Base-by-base conservation (phyloP, 192 early-diverging fungal species). In the Dimargaris verticillata region DNA sequence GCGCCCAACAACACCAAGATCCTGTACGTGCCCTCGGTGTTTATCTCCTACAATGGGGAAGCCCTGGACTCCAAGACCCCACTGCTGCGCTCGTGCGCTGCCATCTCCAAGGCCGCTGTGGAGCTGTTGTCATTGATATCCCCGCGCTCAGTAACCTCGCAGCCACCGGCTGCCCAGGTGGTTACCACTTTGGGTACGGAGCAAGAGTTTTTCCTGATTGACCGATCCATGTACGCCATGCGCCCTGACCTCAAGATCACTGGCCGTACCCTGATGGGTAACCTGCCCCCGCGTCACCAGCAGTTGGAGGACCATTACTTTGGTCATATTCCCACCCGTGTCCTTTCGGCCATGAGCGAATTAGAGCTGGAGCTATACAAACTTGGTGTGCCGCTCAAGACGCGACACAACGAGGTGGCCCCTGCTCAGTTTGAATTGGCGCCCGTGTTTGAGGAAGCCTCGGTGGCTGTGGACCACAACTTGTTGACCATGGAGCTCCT, bases 231-330 rank as follows among this genome's bases (percentile, higher is more conserved):
- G 62, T 99, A 94, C 80, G 74, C 87, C 65, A 79, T 95, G 66
- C 88, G 93, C 47, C 92, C 90, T 42, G 95, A 99, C 70, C 79
- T 99, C 58, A 96, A 96, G 84, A 92, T 91, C 68, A 83, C 85
- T 28, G 95, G 95, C 62, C 86, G 95, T 64, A 96, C 92, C 45
- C 78, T 99, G 42, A 68, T 99, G 45, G 95, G 95, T 46, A 80
- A 83, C 65, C 78, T 96, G 63, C 95, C 95, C 45, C 91, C 95
- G 62, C 89, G 91, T 69, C 93, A 96, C 73, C 95, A 99, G 78
- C 95, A 99, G 80, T 79, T 99, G 64, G 95, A 99, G 72, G 95
- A 99, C 74, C 95, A 99, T 78, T 99, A 99, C 84, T 99, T 99
- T 80, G 95, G 95, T 44, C 85, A 86, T 64, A 92, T 98, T 61